Evolutionary conservation across 73 alveolate species (phyloP), one percentile per base, ranked within the genome.

Genomic region (Tetrahymena elliotti): DNA sequence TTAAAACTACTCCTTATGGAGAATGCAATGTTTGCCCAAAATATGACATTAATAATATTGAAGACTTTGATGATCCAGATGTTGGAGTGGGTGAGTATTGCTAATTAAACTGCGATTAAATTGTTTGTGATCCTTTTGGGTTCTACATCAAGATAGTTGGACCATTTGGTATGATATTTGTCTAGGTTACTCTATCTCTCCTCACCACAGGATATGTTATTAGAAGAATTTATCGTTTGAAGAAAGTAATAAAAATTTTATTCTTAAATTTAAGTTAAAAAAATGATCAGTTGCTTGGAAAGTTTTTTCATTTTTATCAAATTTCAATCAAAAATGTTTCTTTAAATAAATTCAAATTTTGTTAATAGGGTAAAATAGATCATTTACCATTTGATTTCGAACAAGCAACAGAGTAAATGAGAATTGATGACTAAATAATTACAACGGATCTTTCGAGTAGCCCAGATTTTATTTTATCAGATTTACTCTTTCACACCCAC

Each of bases 381-480:
- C 52, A 94, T 41, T 39, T 94, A 27, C 96, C 96, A 31, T 94
- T 94, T 35, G 96, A 94, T 24, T 94, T 94, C 47, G 96, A 84
- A 47, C 36, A 94, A 27, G 96, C 96, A 3, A 94, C 96, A 33
- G 83, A 93, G 24, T 84, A 84, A 22, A 94, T 94, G 96, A 88
- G 93, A 12, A 38, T 94, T 16, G 96, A 94, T 88, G 95, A 94
- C 34, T 38, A 68, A 31, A 68, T 94, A 31, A 38, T 94, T 18
- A 94, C 96, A 20, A 94, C 93, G 47, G 95, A 84, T 35, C 37
- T 94, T 10, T 33, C 93, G 31, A 84, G 93, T 34, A 84, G 83
- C 35, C 37, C 36, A 18, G 84, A 88, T 33, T 84, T 94, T 24
- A 38, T 84, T 84, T 94, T 94, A 54, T 53, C 93, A 35, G 96